These are phyloP conservation scores for Fusarium sublunatum DNA, from an alignment of 2,329 filamentous ascomycete species.

Conservation along the genomic window DNA sequence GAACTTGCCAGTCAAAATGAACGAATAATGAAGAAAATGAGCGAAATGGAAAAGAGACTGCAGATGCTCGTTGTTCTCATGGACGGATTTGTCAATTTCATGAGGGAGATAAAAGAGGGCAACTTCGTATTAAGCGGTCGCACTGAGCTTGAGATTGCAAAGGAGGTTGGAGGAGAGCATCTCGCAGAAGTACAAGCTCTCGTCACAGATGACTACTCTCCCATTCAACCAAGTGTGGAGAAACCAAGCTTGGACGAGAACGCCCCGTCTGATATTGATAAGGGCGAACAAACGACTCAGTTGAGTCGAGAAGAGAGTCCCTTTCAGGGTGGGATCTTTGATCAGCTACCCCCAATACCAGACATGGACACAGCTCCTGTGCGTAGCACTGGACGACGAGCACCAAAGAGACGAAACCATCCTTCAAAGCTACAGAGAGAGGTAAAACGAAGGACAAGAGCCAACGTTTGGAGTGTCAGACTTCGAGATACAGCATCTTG, in stretches of 20 bases:
- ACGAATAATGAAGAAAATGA: constrained; percentile 5
- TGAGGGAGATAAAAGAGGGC: constrained; percentile 33
- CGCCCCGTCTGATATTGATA: background rate
- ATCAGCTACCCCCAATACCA: constrained; percentile 26
- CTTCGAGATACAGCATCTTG: background rate
- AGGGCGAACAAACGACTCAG: background rate
- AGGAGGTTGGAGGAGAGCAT: constrained; percentile 14
- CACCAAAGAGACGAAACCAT: constrained; percentile 9
- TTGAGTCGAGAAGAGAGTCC: background rate
- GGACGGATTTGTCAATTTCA: constrained; percentile 37
- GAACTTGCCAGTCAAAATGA: constrained; percentile 14
- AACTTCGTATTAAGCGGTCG: background rate
- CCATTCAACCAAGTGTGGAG: background rate
- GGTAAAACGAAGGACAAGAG: background rate
- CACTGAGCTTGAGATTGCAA: constrained; percentile 26
- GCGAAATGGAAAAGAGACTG: constrained; percentile 24
- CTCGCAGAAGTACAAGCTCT: background rate
- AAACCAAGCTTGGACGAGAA: accelerated
- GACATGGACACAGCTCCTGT: constrained; percentile 17
- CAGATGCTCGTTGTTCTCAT: constrained; percentile 37
- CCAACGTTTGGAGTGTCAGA: background rate
- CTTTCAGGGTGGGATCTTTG: background rate
- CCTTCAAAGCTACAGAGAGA: background rate
- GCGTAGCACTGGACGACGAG: constrained; percentile 32
- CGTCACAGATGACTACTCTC: accelerated